Base-by-base conservation (phyloP, 2,329 filamentous ascomycete genomes). In the Phialemonium atrogriseum region DNA sequence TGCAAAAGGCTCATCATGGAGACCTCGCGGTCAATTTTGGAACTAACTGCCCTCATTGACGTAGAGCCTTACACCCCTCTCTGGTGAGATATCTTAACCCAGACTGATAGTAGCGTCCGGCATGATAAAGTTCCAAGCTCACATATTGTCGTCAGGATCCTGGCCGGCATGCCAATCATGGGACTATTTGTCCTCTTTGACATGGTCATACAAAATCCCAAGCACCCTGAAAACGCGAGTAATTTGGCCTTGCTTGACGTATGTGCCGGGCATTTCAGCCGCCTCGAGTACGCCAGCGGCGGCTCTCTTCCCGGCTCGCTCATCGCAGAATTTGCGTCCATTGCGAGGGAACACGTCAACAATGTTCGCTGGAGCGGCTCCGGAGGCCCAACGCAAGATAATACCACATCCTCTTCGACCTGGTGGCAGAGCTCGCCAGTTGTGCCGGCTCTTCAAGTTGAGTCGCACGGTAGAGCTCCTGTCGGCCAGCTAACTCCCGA, bases 131-230 rank as follows among this genome's bases (percentile, higher is more conserved):
- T 23, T n/a, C 5, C 12, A 1, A 5, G 11, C 24, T 5, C 4
- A 5, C 18, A 10, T 8, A n/a, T n/a, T 10, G 24, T 14, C 5
- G 16, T 5, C 14, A 55, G 52, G 44, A 37, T 59, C 10, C 36
- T 58, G 2, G 55, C 47, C 2, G 49, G 52, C 10, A 47, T 60
- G 3, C 60, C 60, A 1, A 35, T 62, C 7, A 47, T 51, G 0
- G 55, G 55, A 0, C 40, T 61, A 1, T 59, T 64, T 17, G 53
- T 62, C 7, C 40, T 64, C 1, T 64, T 64, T 28, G 60, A 64
- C 32, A 47, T 59, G 10, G 51, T 62, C 2, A 43, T 62, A 5
- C 55, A 59, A 35, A 50, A 59, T 24, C 58, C 56, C 2, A 39
- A 30, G 5, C 48, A 58, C 19, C 41, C 46, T 0, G 55, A 61